Evolutionary conservation across 208 protist species (phyloP), one percentile per base, ranked within the genome.

Genomic region (Leishmania amazonensis): DNA sequence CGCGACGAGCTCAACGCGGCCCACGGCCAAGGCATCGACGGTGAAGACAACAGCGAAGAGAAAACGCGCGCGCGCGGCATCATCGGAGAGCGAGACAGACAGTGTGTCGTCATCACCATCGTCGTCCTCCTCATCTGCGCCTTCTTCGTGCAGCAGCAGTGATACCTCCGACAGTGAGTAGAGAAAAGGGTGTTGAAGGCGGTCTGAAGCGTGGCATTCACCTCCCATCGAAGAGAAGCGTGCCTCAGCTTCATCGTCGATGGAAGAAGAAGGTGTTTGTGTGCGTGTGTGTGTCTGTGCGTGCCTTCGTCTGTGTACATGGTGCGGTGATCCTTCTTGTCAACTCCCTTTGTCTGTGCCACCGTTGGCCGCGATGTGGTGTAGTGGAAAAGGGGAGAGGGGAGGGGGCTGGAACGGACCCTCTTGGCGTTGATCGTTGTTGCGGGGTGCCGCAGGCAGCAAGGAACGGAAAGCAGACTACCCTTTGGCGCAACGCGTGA

Each of bases 21-120:
- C 60, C 54, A 81, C 76, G 64, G 85, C 81, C 7, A 83, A 79
- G 72, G 72, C 47, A 38, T 49, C 47, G 21, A 6, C 71, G n/a
- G 47, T 28, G 51, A 76, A 58, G 15, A 76, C 72, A 57, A 13
- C 47, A 17, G 3, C 72, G 31, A 84, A 57, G 60, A 58, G 64
- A 53, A 85, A 81, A 49, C 71, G 76, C 31, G 71, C 49, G 19
- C 60, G 76, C 9, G 60, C 11, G 17, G 8, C 68, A 9, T 71
- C 81, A 47, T 78, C 80, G 47, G 81, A 81, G 35, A 81, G 81
- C 24, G 81, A 85, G 51, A 31, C 49, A n/a, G 81, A 75, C 49
- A 72, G 53, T 35, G 64, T 76, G n/a, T 80, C 76, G 4, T 42
- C 67, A 9, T 28, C 13, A 40, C 9, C 47, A 3, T 54, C 31